Percentiles rank a stretch among this genome's conserved stretches.
Evolutionary conservation across 2,329 filamentous ascomycete species (phyloP).

Genomic region (Ilyonectria destructans): DNA sequence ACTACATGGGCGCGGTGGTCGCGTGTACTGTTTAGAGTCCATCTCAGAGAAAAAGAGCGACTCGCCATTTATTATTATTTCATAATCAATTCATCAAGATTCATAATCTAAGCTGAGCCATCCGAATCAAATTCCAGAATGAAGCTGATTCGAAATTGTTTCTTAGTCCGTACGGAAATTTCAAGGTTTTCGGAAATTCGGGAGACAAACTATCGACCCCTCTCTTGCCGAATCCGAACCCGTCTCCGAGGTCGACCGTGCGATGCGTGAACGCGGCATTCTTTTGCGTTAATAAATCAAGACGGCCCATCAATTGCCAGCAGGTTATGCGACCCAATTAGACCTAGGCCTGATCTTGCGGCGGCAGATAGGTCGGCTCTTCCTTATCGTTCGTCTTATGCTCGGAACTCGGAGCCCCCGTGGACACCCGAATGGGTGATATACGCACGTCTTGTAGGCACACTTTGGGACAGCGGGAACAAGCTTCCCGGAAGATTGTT

Average conservation of each 20-base stretch:
- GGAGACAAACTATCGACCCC: neutral
- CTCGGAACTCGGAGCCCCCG: neutral
- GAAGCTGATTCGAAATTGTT: too few species aligned
- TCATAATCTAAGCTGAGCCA: too few species aligned
- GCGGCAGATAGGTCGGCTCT: neutral
- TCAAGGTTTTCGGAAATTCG: neutral
- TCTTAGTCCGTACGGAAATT: too few species aligned
- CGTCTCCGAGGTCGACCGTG: neutral
- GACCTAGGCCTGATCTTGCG: neutral
- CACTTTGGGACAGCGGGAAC: neutral
- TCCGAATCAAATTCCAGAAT: too few species aligned
- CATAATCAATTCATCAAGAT: too few species aligned
- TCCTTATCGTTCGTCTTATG: too few species aligned
- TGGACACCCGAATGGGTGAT: neutral
- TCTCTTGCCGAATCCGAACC: neutral
- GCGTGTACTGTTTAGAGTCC: too few species aligned
- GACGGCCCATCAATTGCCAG: neutral
- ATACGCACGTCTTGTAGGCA: neutral
- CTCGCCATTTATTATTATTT: too few species aligned
- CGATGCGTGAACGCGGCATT: neutral
- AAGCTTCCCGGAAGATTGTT: neutral
- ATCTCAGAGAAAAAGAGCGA: too few species aligned
- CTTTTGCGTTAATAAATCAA: neutral
- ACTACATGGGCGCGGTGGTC: too few species aligned
- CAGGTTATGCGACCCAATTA: neutral